Evolutionary conservation across 2,329 filamentous ascomycete genomes (phyloP).

Genomic region (Fusarium newnesense): DNA sequence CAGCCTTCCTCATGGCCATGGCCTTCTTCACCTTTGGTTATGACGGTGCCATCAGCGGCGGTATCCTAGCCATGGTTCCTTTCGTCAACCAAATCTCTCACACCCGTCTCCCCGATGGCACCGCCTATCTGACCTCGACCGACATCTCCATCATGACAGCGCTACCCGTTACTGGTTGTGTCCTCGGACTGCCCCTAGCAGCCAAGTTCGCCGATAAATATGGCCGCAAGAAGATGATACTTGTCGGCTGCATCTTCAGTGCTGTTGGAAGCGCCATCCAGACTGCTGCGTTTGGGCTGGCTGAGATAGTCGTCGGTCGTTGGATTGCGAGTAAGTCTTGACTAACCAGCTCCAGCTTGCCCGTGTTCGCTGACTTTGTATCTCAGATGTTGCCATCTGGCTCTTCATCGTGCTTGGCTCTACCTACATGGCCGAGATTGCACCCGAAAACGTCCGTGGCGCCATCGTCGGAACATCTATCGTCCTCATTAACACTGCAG

Average conservation of each 20-base stretch:
- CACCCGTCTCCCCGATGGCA: background rate
- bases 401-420: background rate
- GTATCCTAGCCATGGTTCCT: background rate
- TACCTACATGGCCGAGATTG: background rate
- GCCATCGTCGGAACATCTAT: background rate
- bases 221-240: background rate
- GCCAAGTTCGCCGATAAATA: background rate
- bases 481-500: background rate
- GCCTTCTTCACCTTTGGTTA: conserved; percentile 4
- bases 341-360: rapidly evolving
- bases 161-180: background rate
- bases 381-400: background rate
- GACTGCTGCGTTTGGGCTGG: background rate
- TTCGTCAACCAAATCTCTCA: background rate
- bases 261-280: background rate
- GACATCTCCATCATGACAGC: background rate
- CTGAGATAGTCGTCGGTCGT: background rate
- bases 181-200: background rate
- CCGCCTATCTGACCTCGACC: background rate
- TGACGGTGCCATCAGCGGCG: background rate
- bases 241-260: background rate
- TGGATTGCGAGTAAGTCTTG: background rate
- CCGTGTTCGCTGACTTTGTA: rapidly evolving
- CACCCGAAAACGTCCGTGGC: background rate
- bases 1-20: background rate